Evolutionary conservation across 192 early-diverging fungal genomes (phyloP).

Genomic region (Coemansia sp.): DNA sequence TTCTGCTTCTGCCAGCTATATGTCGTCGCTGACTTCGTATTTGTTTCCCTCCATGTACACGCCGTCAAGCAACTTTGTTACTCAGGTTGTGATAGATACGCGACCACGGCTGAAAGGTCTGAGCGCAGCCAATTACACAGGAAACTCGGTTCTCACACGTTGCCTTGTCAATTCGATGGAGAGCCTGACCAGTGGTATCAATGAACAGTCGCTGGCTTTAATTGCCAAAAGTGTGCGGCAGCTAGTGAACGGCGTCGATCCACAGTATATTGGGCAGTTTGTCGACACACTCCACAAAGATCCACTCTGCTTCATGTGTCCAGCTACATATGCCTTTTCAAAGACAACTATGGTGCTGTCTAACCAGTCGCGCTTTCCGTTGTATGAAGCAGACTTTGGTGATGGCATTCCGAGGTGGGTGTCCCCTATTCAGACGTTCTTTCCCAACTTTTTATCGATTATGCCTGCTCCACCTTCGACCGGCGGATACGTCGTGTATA

Average conservation of each 20-base stretch:
- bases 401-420: slow-evolving; percentile 18
- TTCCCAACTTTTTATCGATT: not conserved
- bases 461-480: not conserved
- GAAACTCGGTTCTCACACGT: not conserved
- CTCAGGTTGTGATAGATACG: not conserved
- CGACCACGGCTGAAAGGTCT: not conserved
- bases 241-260: not conserved
- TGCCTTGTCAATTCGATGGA: not conserved
- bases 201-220: not conserved
- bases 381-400: slow-evolving; percentile 31
- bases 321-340: not conserved
- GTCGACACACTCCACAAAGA: not conserved
- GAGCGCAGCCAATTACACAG: not conserved
- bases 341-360: slow-evolving; percentile 8
- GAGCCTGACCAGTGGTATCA: not conserved
- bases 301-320: not conserved
- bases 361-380: slow-evolving; percentile 17
- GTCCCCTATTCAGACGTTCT: not conserved
- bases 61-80: not conserved
- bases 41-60: not conserved
- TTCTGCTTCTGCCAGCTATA: not conserved
- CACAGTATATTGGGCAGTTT: slow-evolving; percentile 4
- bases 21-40: not conserved
- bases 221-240: not conserved
- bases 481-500: slow-evolving; percentile 1